These are phyloP conservation scores for Magnaporthiopsis incrustans DNA, from an alignment of 2,329 filamentous ascomycete species.

Conservation along the genomic window DNA sequence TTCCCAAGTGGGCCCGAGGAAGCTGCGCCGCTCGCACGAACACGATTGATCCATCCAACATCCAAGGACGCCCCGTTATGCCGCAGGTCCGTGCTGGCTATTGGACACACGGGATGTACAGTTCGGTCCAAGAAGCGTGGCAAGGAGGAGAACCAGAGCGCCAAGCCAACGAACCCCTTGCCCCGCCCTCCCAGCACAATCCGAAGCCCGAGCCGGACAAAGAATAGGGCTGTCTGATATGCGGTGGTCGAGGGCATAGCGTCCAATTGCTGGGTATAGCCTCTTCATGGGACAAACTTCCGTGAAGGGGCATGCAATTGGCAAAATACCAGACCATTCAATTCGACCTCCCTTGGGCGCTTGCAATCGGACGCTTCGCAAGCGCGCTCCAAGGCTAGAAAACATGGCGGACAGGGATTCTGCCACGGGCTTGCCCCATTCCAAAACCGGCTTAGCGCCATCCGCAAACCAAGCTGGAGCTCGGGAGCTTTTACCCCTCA, in stretches of 20 bases:
- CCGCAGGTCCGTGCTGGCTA: not conserved
- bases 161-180: not conserved
- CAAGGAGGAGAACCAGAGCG: not conserved
- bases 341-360: no score
- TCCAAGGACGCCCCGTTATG: not conserved
- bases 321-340: not conserved
- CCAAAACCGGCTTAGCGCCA: not conserved
- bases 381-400: not conserved
- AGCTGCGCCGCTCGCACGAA: not conserved
- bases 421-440: not conserved
- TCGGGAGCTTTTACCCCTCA: slow-evolving; percentile 10
- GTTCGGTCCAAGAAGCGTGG: not conserved
- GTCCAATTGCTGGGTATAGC: not conserved
- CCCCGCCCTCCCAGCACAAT: not conserved
- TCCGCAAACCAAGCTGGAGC: not conserved
- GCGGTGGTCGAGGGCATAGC: not conserved
- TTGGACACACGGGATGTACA: not conserved
- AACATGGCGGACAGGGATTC: not conserved
- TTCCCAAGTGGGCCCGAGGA: not conserved
- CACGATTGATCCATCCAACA: not conserved
- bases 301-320: not conserved
- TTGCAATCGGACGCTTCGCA: not conserved
- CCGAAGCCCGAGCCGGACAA: not conserved
- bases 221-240: not conserved
- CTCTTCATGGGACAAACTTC: not conserved